Conservation (phyloP, 2,329 filamentous ascomycete species). For the Metarhizium album region DNA sequence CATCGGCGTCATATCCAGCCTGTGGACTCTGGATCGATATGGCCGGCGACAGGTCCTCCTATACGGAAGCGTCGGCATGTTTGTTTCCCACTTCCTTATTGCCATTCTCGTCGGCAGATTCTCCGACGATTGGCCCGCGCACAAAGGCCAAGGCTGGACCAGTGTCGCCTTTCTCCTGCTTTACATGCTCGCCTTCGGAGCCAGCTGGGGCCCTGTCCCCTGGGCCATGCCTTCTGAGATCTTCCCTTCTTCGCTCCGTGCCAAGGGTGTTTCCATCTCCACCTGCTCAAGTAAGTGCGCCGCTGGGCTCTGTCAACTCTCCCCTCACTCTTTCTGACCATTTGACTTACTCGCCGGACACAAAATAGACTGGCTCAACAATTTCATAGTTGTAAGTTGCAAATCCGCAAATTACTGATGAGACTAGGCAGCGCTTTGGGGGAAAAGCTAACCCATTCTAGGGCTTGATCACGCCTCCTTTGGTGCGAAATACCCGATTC, state of each 20-base stretch:
- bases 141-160: constrained; percentile 17
- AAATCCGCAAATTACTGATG: constrained; percentile 12
- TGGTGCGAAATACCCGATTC: constrained; percentile 38
- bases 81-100: constrained; percentile 16
- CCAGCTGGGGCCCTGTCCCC: constrained; percentile 42
- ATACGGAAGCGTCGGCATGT: constrained; percentile 16
- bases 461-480: constrained; percentile 46
- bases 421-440: constrained; percentile 24
- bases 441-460: neutral
- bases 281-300: constrained; percentile 35
- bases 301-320: neutral
- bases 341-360: neutral
- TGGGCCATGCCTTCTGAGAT: constrained; percentile 44
- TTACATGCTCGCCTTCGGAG: constrained; percentile 50
- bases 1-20: constrained; percentile 28
- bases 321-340: neutral
- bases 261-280: constrained; percentile 51
- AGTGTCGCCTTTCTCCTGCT: constrained; percentile 27
- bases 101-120: constrained; percentile 17
- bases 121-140: constrained; percentile 13
- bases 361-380: constrained; percentile 42
- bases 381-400: constrained; percentile 42
- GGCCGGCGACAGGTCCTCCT: constrained; percentile 17
- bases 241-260: constrained; percentile 48
- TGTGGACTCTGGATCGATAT: constrained; percentile 29